Evolutionary conservation across 2,329 filamentous ascomycete genomes (phyloP), one percentile per base, ranked within the genome.

Genomic region (Magnaporthiopsis rhizophila): DNA sequence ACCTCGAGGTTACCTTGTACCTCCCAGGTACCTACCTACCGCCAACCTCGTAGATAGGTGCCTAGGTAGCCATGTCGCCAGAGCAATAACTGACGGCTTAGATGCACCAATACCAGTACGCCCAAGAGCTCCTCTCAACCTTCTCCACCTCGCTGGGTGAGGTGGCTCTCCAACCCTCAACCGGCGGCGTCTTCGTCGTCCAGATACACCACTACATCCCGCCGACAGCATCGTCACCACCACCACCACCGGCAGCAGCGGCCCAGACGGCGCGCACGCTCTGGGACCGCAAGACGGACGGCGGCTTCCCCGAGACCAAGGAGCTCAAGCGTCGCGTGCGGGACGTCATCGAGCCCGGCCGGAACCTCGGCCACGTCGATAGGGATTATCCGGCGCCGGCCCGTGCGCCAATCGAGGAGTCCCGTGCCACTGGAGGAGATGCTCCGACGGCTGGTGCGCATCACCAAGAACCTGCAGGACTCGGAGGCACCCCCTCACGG

Each of bases 291-390:
- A 96, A 92, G 74, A 73, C 77, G 3, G 89, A 97, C 72, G 91
- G 91, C 36, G 93, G 95, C 0, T 99, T 99, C 76, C 95, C 94
- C 66, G 92, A 97, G 78, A 92, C 91, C 2, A 97, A 97, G 77
- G 88, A 94, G 69, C 82, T 97, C 58, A 97, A 98, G 78, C 87
- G 92, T 66, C 83, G 88, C 21, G 86, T 97, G 6, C 81, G 94
- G 65, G 91, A 97, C 77, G 82, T 91, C 62, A 87, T 97, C 69
- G 88, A 95, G 71, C 94, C 93, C 0, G 81, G 79, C 0, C 83
- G 89, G 67, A 84, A 94, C 72, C 78, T 97, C 63, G 94, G 94
- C 0, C 94, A 98, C 77, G 88, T 92, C 30, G 90, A 93, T 74
- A 80, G 85, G 64, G 75, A 82, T 63, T 72, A 80, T 61, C 65